Base-by-base conservation (phyloP, 2,329 filamentous ascomycete genomes). In the Fusarium sp. region DNA sequence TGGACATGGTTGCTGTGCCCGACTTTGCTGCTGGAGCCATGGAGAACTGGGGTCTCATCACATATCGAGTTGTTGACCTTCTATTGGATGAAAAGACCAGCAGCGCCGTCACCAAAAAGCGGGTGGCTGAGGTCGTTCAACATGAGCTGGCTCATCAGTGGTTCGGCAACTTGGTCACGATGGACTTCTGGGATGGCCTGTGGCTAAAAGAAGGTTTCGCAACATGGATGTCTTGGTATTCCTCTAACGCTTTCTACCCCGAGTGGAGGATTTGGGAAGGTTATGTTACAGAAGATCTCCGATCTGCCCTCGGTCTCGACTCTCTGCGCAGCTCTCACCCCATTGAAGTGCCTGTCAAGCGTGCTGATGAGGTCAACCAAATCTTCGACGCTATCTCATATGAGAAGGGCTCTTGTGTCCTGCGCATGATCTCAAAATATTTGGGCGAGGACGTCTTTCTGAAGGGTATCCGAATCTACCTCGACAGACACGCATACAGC, bases 361-460 rank as follows among this genome's bases (percentile, higher is more conserved):
- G 93, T 67, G 95, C 95, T 35, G 95, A 97, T 77, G 95, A 98
- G 83, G 95, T 98, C 82, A 98, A 98, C 84, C 95, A 98, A 85
- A 98, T 98, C 77, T 98, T 98, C 78, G 96, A 98, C 81, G 94
- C 95, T 72, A 98, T 98, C 75, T 98, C 96, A 3, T 98, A 98
- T 84, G 95, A 94, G 63, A 98, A 98, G 86, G 96, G 96, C 24
- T 98, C 95, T 17, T 97, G 95, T 78, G 95, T 98, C 39, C 88
- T 98, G 70, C 93, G 96, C 80, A 98, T 98, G 96, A 95, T 98
- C 75, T 98, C 96, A 26, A 97, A 95, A 75, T 97, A 97, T 79
- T 87, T 98, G 31, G 96, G 96, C 57, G 96, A 98, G 82, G 94
- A 98, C 48, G 88, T 90, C 24, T 98, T 98, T 87, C 90, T 98